phyloP scores from a whole-genome alignment of 495 filamentous ascomycete genomes.

The Xylaria intraflava region DNA sequence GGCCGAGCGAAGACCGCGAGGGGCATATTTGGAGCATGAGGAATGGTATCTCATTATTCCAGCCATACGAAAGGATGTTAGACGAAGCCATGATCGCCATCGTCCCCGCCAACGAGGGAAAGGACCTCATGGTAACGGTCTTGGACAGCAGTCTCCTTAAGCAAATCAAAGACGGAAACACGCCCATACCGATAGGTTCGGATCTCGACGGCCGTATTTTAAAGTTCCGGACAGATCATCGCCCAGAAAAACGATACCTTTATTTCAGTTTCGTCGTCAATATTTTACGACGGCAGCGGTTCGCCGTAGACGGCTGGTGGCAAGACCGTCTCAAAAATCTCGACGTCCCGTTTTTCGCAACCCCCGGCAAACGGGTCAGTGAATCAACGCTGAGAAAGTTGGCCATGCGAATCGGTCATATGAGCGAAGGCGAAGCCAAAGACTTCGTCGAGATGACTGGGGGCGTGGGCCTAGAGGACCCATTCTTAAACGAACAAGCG shows the following conservation, averaged over 20 bases:
- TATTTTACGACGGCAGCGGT: not conserved
- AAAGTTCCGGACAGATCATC: not conserved
- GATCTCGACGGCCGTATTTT: not conserved
- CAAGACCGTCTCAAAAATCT: not conserved
- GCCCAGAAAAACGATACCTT: not conserved
- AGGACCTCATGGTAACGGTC: not conserved
- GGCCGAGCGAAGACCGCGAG: not conserved
- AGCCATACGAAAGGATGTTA: not conserved
- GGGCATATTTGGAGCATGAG: constrained; percentile 1
- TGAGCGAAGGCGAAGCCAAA: not conserved
- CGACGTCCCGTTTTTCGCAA: not conserved
- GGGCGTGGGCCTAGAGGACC: not conserved
- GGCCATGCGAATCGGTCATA: constrained; percentile 1
- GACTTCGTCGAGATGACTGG: not conserved
- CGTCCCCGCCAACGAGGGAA: not conserved
- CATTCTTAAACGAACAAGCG: not conserved
- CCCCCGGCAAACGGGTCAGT: not conserved
- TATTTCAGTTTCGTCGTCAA: not conserved
- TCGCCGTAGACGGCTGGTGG: not conserved
- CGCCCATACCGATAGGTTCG: not conserved
- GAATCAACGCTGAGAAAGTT: not conserved
- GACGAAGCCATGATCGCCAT: constrained; percentile 3
- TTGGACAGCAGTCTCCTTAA: not conserved
- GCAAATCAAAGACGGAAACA: not conserved
- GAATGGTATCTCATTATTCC: not conserved